Percentiles rank a stretch among this genome's conserved stretches.
These are phyloP conservation scores for Dictyostelium brefeldianum DNA, from an alignment of 78 protist genomes.

Conservation along the genomic window DNA sequence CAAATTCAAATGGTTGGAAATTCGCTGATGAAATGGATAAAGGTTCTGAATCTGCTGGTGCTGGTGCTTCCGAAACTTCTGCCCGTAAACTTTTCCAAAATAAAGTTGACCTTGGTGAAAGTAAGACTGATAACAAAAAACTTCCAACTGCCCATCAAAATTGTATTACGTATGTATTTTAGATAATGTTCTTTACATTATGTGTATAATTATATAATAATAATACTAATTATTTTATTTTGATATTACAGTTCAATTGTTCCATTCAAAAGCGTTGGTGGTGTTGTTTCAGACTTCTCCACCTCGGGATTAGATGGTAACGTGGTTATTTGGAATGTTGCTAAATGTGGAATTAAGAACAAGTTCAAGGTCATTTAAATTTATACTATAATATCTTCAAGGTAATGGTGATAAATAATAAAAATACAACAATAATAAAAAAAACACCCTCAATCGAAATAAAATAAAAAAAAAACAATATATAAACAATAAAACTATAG, in stretches of 20 bases:
- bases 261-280: constrained; percentile 71
- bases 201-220: no score
- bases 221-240: background rate
- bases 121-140: constrained; percentile 45
- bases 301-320: constrained; percentile 92
- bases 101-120: constrained; percentile 77
- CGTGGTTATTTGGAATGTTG: constrained; percentile 86
- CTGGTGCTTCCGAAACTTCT: constrained; percentile 52
- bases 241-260: constrained; percentile 17
- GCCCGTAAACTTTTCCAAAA: constrained; percentile 71
- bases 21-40: constrained; percentile 63
- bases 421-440: background rate
- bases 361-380: constrained; percentile 67
- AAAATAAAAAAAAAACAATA: background rate
- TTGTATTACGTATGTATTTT: constrained; percentile 80
- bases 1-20: constrained; percentile 83
- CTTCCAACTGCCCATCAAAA: constrained; percentile 90
- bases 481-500: background rate
- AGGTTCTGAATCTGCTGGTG: constrained; percentile 25
- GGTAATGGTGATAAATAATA: no score
- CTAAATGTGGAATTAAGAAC: no score
- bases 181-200: background rate
- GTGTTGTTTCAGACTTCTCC: constrained; percentile 80
- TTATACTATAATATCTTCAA: no score
- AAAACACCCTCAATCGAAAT: no score